Conservation (phyloP, 805 yeast genomes). For the Candida ovalis region DNA sequence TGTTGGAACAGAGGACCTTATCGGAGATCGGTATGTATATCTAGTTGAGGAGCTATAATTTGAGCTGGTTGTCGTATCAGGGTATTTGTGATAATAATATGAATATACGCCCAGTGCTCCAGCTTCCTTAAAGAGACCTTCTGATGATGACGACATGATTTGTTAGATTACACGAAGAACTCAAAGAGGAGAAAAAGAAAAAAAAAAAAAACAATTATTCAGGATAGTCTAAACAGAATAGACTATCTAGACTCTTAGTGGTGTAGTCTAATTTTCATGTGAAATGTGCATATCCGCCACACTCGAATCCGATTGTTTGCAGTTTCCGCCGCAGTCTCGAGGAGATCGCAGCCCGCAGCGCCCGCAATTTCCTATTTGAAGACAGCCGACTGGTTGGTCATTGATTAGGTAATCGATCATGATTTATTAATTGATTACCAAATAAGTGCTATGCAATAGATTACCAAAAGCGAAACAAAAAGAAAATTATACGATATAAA, state of each 20-base stretch:
- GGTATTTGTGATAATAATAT: constrained; percentile 18
- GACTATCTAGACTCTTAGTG: not conserved
- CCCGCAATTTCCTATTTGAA: too few species aligned
- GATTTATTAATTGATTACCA: too few species aligned
- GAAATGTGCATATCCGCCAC: not conserved
- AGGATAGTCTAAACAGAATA: not conserved
- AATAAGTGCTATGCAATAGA: too few species aligned
- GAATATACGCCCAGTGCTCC: constrained; percentile 30
- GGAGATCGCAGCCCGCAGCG: too few species aligned
- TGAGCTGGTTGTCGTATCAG: constrained; percentile 3
- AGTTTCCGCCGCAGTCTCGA: too few species aligned
- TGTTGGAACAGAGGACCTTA: not conserved
- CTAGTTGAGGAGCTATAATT: not conserved
- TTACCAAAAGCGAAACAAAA: too few species aligned
- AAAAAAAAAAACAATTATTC: not conserved
- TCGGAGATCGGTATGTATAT: not conserved
- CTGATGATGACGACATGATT: constrained; percentile 2
- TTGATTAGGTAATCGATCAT: too few species aligned
- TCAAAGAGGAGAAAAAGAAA: not conserved
- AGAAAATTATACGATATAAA: too few species aligned
- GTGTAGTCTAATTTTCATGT: not conserved
- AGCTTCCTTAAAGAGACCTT: constrained; percentile 17
- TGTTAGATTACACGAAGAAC: not conserved
- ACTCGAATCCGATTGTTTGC: not conserved
- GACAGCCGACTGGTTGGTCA: too few species aligned